phyloP scores from a whole-genome alignment of 192 early-diverging fungal genomes.

The Umbelopsis sp. region DNA sequence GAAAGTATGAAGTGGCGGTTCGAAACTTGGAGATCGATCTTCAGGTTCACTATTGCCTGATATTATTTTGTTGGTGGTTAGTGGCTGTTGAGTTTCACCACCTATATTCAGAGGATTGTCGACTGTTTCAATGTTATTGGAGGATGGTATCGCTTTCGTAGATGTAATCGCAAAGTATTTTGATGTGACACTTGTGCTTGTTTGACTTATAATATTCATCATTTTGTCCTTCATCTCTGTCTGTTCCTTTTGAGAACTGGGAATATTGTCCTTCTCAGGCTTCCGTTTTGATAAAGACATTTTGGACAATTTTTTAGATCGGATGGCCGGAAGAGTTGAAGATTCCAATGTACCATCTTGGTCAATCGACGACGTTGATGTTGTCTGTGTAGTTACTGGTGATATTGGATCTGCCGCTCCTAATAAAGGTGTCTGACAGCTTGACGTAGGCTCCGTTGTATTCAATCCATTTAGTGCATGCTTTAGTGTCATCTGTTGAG shows the following conservation, averaged over 20 bases:
- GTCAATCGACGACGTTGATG: not conserved
- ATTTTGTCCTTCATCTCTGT: not conserved
- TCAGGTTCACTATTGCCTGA: too few species aligned
- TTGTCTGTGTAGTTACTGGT: not conserved
- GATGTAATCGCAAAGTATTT: not conserved
- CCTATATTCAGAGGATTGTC: too few species aligned
- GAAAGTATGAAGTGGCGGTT: too few species aligned
- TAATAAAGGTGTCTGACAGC: not conserved
- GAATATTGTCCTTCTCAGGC: not conserved
- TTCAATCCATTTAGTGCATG: conserved; percentile 32
- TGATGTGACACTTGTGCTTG: not conserved
- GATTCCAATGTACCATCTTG: not conserved
- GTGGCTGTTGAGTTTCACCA: too few species aligned
- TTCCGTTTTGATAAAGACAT: conserved; percentile 2
- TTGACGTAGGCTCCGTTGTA: not conserved
- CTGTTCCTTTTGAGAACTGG: not conserved
- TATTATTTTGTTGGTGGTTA: too few species aligned
- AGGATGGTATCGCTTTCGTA: not conserved
- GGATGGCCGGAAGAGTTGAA: not conserved
- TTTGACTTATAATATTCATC: not conserved
- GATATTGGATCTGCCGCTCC: not conserved
- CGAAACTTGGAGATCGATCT: too few species aligned
- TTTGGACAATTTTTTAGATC: not conserved
- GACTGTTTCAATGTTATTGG: too few species aligned
- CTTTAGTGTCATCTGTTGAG: conserved; percentile 38